Conservation (phyloP, 2,329 filamentous ascomycete genomes). For the Cladorrhinum sp. region DNA sequence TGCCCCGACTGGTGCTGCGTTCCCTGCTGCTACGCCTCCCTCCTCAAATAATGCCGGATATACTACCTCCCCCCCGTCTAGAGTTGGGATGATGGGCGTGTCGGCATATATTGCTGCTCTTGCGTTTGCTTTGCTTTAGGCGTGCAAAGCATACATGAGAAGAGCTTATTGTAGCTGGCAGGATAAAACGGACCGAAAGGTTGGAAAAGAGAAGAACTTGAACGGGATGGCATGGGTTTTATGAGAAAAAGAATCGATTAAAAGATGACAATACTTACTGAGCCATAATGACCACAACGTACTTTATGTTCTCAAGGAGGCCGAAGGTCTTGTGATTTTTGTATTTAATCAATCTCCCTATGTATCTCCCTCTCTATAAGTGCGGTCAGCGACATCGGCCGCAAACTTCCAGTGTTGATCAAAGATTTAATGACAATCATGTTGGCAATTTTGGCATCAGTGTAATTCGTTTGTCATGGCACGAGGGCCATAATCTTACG, state of each 20-base stretch:
- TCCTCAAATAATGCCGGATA: background rate
- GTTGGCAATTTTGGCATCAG: too few species aligned
- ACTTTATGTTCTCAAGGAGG: too few species aligned
- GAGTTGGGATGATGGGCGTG: background rate
- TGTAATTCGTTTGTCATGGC: too few species aligned
- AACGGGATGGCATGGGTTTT: background rate
- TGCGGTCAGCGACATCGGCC: too few species aligned
- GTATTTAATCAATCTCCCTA: too few species aligned
- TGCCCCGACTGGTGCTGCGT: background rate
- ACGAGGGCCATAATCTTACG: background rate
- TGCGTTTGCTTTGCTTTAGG: background rate
- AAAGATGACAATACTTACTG: background rate
- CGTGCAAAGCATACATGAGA: background rate
- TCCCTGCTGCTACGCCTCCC: background rate
- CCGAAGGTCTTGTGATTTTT: too few species aligned
- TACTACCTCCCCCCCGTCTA: background rate
- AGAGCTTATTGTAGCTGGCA: background rate
- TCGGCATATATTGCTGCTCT: background rate
- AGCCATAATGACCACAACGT: too few species aligned
- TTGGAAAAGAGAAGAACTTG: background rate
- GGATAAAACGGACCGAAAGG: too few species aligned
- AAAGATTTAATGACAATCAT: too few species aligned
- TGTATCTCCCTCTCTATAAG: too few species aligned
- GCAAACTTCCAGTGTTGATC: too few species aligned
- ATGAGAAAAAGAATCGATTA: slow-evolving; percentile 1